phyloP scores from a whole-genome alignment of 176 grass and related monocot genomes.

The Oryza meridionalis region DNA sequence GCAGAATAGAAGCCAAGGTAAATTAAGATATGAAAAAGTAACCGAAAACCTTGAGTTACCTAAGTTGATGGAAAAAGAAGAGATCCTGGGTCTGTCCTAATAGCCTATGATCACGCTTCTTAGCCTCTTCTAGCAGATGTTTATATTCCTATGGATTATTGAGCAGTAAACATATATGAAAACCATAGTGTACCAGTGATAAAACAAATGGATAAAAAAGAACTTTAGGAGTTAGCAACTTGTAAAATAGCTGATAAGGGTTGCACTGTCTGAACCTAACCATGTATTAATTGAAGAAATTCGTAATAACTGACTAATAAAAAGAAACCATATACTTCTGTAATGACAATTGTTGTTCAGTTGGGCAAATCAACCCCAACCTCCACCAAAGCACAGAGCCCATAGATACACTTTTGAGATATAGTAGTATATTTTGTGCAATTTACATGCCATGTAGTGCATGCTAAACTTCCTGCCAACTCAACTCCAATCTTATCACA shows the following conservation, averaged over 20 bases:
- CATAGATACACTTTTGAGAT: background rate
- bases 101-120: slow-evolving; percentile 95
- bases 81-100: slow-evolving; percentile 87
- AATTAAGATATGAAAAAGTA: slow-evolving; percentile 10
- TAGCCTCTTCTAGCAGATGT: slow-evolving; percentile 86
- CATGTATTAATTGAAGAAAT: slow-evolving; percentile 5
- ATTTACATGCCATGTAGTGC: slow-evolving; percentile 2
- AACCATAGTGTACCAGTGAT: background rate
- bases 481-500: background rate
- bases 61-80: slow-evolving; percentile 99
- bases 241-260: background rate
- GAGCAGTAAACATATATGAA: background rate
- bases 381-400: background rate
- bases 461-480: background rate
- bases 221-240: background rate
- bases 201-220: slow-evolving; percentile 22
- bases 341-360: slow-evolving; percentile 14
- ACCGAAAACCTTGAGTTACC: slow-evolving; percentile 49
- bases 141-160: slow-evolving; percentile 78
- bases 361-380: slow-evolving; percentile 3
- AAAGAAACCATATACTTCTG: slow-evolving; percentile 3
- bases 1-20: background rate
- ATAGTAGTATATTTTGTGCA: background rate
- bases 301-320: slow-evolving; percentile 12
- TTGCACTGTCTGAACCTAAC: background rate